Evolutionary conservation across 306 rosid species (phyloP), one percentile per base, ranked within the genome.

Genomic region (Styphnolobium japonicum): DNA sequence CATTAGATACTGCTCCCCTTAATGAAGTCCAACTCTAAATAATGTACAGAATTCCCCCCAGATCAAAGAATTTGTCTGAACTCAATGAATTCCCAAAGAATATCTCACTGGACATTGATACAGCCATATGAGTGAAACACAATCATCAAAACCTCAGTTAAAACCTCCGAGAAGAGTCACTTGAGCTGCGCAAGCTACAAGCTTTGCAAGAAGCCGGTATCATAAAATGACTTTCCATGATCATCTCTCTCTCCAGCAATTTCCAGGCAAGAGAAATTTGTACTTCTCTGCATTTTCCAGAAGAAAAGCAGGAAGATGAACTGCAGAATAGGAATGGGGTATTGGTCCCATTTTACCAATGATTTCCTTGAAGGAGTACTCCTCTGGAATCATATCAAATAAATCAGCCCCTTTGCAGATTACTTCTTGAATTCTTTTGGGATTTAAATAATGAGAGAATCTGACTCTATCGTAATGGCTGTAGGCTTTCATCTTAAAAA

Each of bases 261-360:
- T 83, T 75, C 99, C 99, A 21, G 99, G 99, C 72, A 95, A 89
- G 2, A 95, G 96, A 81, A 91, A 95, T 78, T 88, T 95, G 42
- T 93, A 95, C 77, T 89, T 79, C 8, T 89, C 93, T 11, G 93
- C 89, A 74, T 90, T 90, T 89, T 95, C 98, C 51, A 95, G 83
- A 73, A 95, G 96, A 80, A 81, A 89, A 15, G 99, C 89, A 16
- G 99, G 99, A 53, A 95, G 94, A 85, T 95, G 96, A 78, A 95
- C 99, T 12, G 97, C 99, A 37, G 99, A 95, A 84, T 79, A 93
- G 46, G 99, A 91, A 85, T 88, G 99, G 42, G 99, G 98, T 84
- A 95, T 90, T 1, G 99, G 96, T 39, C 99, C 99, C 99, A 95
- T 90, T 89, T 95, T 95, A 56, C 99, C 92, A 7, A 95, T 93